phyloP scores from a whole-genome alignment of 495 filamentous ascomycete genomes.

The Xylaria intraflava region DNA sequence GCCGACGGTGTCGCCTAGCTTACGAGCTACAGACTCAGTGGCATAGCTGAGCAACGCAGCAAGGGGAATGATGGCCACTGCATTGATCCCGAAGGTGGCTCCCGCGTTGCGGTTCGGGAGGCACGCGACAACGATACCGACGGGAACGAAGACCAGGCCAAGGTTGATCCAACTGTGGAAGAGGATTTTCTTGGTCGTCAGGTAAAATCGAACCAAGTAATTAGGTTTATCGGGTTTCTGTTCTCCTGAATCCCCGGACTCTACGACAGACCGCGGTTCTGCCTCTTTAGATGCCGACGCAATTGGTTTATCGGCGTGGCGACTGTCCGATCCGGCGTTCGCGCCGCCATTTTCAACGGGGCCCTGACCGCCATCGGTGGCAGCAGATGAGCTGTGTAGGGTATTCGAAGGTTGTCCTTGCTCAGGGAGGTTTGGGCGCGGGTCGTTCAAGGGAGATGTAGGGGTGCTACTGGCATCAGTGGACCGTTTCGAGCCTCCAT shows the following conservation, averaged over 20 bases:
- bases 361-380: constrained; percentile 14
- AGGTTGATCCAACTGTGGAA: constrained; percentile 70
- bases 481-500: constrained; percentile 47
- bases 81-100: constrained; percentile 69
- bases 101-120: constrained; percentile 29
- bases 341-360: constrained; percentile 3
- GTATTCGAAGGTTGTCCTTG: constrained; percentile 15
- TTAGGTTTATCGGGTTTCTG: constrained; percentile 40
- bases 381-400: constrained; percentile 21
- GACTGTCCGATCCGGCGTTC: constrained; percentile 15
- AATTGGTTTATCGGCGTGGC: constrained; percentile 24
- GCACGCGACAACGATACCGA: constrained; percentile 62
- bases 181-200: constrained; percentile 48
- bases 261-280: constrained; percentile 52
- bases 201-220: constrained; percentile 42
- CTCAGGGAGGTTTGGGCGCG: constrained; percentile 5
- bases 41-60: constrained; percentile 73
- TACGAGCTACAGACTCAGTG: constrained; percentile 72
- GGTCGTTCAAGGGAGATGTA: constrained; percentile 31
- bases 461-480: constrained; percentile 24
- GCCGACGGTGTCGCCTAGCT: constrained; percentile 73
- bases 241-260: constrained; percentile 16
- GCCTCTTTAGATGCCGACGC: constrained; percentile 45
- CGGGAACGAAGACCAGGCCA: constrained; percentile 71
- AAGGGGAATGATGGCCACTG: constrained; percentile 75